Conservation (phyloP, 768 basidiomycete genomes). For the Auricularia sp. region DNA sequence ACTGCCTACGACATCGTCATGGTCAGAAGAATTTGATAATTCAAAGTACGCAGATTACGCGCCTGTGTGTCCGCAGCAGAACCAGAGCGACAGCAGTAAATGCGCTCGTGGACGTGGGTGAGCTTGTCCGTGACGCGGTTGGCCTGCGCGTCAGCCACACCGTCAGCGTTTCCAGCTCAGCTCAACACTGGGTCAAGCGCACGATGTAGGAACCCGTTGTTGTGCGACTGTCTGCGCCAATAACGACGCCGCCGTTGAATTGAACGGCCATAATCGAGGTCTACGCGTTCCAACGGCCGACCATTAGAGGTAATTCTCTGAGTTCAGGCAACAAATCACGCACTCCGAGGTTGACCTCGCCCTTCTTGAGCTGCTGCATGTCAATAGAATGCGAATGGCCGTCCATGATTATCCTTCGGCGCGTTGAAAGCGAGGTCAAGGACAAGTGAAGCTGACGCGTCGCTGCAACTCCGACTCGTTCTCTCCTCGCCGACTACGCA, state of each 20-base stretch:
- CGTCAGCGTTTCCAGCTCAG: neutral
- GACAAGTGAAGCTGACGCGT: constrained; percentile 42
- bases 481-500: neutral
- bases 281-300: constrained; percentile 28
- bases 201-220: constrained; percentile 96
- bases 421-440: constrained; percentile 19
- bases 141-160: constrained; percentile 39
- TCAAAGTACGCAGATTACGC: neutral
- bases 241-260: constrained; percentile 88
- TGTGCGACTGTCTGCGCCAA: constrained; percentile 95
- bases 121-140: constrained; percentile 99
- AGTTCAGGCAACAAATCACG: constrained; percentile 22
- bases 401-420: constrained; percentile 23
- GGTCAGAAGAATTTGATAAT: neutral
- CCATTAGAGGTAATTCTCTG: neutral
- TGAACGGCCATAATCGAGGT: constrained; percentile 99
- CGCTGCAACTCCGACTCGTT: constrained; percentile 21
- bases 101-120: constrained; percentile 90
- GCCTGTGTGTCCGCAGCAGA: constrained; percentile 92
- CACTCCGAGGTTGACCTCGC: constrained; percentile 96
- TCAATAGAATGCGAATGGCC: constrained; percentile 50
- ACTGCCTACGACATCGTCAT: constrained; percentile 40
- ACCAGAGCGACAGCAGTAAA: constrained; percentile 98
- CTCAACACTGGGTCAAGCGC: constrained; percentile 16
- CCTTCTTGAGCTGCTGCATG: constrained; percentile 78